Base-by-base conservation (phyloP, 495 filamentous ascomycete species). In the Trichoderma gamsii region DNA sequence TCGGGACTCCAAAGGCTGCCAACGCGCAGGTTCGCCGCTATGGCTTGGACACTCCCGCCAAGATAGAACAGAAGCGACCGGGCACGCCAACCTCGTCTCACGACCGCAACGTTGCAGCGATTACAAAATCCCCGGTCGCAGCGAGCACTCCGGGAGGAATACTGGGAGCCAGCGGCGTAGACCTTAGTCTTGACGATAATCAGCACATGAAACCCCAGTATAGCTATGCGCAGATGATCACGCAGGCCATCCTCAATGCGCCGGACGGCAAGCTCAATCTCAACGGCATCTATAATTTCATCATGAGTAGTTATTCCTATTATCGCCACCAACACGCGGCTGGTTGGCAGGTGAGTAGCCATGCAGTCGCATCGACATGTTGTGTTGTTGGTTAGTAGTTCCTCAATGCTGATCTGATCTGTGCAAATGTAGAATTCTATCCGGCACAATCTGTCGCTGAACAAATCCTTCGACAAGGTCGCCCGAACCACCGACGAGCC, bases 181-280 rank as follows among this genome's bases (percentile, higher is more conserved):
- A 99, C 77, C 90, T 97, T 73, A 91, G 90, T 70, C 81, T 87
- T 44, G 93, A 97, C 67, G 82, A 85, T 21, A 88, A 90, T 67
- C 89, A 89, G 73, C 92, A 98, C 70, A 83, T 97, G 73, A 99
- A 99, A 77, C 95, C 95, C 13, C 89, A 91, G 43, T 96, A 89
- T 78, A 97, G 93, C 76, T 99, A 99, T 77, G 92, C 95, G n/a
- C 89, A 95, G 73, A 85, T 99, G 81, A 99, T 99, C 74, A 93
- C 92, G 13, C 93, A 97, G 77, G 96, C 95, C 2, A 97, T 99
- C 67, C 86, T 97, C 67, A 88, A 87, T 35, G 92, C 87, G 29
- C 81, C 86, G 5, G 93, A 96, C 66, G 87, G 96, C 78, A 91
- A 94, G 78, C 82, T 96, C 43, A 97, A 92, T 15, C 79, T 99